Evolutionary conservation across 148 eudicot genomes (phyloP), one percentile per base, ranked within the genome.

Genomic region (Oxyria digyna): DNA sequence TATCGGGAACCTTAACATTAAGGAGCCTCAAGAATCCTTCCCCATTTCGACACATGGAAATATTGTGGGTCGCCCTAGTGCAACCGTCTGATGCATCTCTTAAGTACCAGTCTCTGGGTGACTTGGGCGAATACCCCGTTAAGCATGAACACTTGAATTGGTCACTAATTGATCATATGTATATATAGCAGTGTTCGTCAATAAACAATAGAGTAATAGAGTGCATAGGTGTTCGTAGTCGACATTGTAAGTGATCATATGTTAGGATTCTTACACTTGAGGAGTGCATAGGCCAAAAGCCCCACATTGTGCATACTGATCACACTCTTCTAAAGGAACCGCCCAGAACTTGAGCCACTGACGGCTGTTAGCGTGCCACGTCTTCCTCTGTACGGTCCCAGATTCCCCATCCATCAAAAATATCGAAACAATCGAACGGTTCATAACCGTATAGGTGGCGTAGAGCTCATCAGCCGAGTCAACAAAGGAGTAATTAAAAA

Each of bases 1-100:
- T 76, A 73, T 85, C 85, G 3, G 89, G 89, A 31, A 81, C 6
- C 81, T 85, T 83, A 11, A 75, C 79, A 21, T 67, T 75, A 0
- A 69, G 8, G 12, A 83, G 12, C 77, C 69, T 85, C 45, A 74
- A 42, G 52, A 85, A 83, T 24, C 87, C 89, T 59, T 79, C 87
- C 17, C 80, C 79, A 0, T 67, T 76, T 8, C 42, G 69, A 50
- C 89, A 85, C 79, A 59, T 29, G 62, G 23, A 33, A 32, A 18
- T 13, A 6, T 63, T 63, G n/a, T n/a, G n/a, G 2, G 33, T 10
- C 20, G 26, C 12, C 62, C 64, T 31, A 10, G 1, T 9, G 38
- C 72, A 69, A 0, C 72, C 72, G 3, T 38, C 64, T 0, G 45
- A 27, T 8, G 35, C 48, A 13, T 67, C 48, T 20, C 32, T 38